Percentiles rank a stretch among this genome's conserved stretches.
phyloP scores from a whole-genome alignment of 345 rosid species.

The Firmiana major region DNA sequence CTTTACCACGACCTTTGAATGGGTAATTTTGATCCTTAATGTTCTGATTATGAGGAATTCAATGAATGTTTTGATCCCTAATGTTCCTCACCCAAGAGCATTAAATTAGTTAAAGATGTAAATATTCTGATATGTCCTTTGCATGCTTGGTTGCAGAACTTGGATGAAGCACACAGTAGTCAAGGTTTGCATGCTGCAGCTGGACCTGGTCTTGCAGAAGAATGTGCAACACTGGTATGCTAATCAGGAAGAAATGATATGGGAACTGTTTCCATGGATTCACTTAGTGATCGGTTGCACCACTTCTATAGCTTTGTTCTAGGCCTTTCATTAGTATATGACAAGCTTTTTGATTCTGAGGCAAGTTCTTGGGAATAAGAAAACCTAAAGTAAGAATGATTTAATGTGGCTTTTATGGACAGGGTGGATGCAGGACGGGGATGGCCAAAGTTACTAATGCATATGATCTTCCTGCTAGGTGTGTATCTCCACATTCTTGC shows the following conservation, averaged over 20 bases:
- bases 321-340: not conserved
- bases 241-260: not conserved
- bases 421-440: constrained; percentile 99
- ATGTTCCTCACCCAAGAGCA: not conserved
- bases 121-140: constrained; percentile 12
- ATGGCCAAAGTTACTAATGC: constrained; percentile 95
- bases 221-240: constrained; percentile 78
- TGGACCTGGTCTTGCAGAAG: constrained; percentile 96
- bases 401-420: constrained; percentile 23
- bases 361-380: constrained; percentile 13
- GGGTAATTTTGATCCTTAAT: not conserved
- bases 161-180: constrained; percentile 89
- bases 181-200: constrained; percentile 95
- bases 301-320: not conserved
- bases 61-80: not conserved
- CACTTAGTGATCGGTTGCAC: not conserved
- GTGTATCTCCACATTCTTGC: constrained; percentile 17
- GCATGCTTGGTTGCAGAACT: constrained; percentile 50
- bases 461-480: constrained; percentile 98
- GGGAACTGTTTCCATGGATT: not conserved
- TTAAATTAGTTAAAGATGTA: not conserved
- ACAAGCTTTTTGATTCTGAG: constrained; percentile 6
- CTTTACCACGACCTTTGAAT: not conserved
- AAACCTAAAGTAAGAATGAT: constrained; percentile 11
- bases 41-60: not conserved